Evolutionary conservation across 345 rosid species (phyloP).

Genomic region (Brassica nigra): DNA sequence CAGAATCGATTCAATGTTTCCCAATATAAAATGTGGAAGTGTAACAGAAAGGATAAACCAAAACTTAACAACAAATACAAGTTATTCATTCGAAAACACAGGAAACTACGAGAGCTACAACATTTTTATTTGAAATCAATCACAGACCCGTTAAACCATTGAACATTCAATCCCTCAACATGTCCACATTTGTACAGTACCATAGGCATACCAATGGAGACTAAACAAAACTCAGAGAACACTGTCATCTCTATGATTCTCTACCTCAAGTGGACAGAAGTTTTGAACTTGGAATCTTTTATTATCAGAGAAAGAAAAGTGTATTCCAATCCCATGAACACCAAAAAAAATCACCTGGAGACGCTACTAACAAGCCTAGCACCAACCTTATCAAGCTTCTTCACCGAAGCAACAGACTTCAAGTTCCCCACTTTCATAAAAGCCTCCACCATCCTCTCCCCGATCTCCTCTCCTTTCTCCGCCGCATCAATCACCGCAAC

Average conservation of each 20-base stretch:
- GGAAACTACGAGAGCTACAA: neutral
- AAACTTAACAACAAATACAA: neutral
- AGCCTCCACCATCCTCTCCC: conserved; percentile 85
- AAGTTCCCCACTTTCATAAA: conserved; percentile 64
- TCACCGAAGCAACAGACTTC: conserved; percentile 62
- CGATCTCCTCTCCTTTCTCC: conserved; percentile 59
- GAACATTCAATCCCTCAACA: neutral
- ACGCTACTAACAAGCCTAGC: conserved; percentile 66
- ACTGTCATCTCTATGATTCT: neutral
- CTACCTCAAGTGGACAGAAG: conserved; percentile 5
- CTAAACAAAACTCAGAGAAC: neutral
- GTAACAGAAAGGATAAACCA: neutral
- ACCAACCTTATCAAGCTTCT: conserved; percentile 73
- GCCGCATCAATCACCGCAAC: conserved; percentile 70
- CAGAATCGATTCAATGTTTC: neutral
- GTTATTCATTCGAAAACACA: neutral
- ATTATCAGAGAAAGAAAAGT: conserved; percentile 19
- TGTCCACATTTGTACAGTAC: neutral
- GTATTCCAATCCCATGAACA: conserved; percentile 4
- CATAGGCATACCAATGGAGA: neutral
- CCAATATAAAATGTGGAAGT: neutral
- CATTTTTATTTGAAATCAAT: neutral
- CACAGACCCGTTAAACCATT: neutral
- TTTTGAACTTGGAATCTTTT: conserved; percentile 15
- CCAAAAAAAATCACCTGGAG: conserved; percentile 36